Evolutionary conservation across 176 grass and related monocot species (phyloP).

Genomic region (Oropetium thomaeum): DNA sequence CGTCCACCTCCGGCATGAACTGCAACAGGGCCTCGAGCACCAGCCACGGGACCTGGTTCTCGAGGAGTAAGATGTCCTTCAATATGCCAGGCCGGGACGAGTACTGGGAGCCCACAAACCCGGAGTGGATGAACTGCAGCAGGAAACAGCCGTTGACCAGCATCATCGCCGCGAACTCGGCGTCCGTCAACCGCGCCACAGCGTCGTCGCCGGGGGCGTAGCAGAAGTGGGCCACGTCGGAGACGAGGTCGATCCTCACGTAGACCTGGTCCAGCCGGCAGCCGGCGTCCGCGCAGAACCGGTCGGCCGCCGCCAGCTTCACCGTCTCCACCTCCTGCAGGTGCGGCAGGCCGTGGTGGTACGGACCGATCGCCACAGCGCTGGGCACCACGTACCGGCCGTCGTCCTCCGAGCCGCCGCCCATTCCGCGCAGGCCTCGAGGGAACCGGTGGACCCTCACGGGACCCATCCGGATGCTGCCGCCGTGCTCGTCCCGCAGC

Average conservation of each 20-base stretch:
- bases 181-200: neutral
- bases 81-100: too few species aligned
- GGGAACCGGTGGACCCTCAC: neutral
- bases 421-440: neutral
- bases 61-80: neutral
- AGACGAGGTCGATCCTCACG: neutral
- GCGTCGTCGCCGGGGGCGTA: neutral
- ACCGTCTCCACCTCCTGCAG: neutral
- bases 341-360: neutral
- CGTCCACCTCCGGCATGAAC: neutral
- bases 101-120: too few species aligned
- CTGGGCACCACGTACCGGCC: neutral
- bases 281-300: neutral
- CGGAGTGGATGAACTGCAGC: neutral
- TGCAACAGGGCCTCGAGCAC: neutral
- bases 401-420: neutral
- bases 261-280: neutral
- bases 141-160: neutral
- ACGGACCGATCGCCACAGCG: neutral
- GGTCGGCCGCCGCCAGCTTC: neutral
- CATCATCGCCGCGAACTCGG: neutral
- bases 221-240: neutral
- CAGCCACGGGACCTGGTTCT: neutral
- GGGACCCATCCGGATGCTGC: neutral
- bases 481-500: too few species aligned